Percentiles rank a stretch among this genome's conserved stretches.
Evolutionary conservation across 1,139 yeast species (phyloP).

Genomic region (Geotrichum restrictum): DNA sequence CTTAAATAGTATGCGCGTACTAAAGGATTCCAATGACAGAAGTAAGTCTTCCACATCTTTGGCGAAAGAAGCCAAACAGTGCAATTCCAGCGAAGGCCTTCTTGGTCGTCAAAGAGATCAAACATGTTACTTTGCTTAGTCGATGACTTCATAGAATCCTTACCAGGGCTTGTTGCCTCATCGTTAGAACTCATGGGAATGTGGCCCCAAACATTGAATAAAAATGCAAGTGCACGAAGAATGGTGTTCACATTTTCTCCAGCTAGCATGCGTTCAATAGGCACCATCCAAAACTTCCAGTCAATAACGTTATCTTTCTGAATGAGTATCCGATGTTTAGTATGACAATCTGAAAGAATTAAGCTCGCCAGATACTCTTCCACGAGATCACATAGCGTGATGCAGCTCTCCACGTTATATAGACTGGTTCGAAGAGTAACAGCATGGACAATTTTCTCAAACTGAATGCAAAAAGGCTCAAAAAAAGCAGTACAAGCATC

Average conservation of each 20-base stretch:
- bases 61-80: conserved; percentile 54
- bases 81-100: conserved; percentile 40
- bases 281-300: conserved; percentile 76
- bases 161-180: background rate
- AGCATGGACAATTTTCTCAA: conserved; percentile 40
- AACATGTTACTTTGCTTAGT: conserved; percentile 14
- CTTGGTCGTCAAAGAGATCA: conserved; percentile 24
- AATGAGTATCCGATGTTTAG: conserved; percentile 29
- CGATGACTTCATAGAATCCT: background rate
- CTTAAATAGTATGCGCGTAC: conserved; percentile 67
- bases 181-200: conserved; percentile 47
- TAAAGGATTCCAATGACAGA: conserved; percentile 77
- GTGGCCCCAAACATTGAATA: conserved; percentile 71
- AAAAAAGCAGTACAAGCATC: conserved; percentile 35
- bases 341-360: conserved; percentile 28
- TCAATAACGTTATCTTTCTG: conserved; percentile 41
- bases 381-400: conserved; percentile 47
- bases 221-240: conserved; percentile 58
- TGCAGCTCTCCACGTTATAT: conserved; percentile 45
- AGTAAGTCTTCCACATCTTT: conserved; percentile 51
- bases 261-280: conserved; percentile 54
- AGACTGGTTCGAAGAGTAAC: conserved; percentile 39
- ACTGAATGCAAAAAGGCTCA: conserved; percentile 34
- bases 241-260: conserved; percentile 63
- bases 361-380: conserved; percentile 41